Percentiles rank a stretch among this genome's conserved stretches.
Evolutionary conservation across 495 filamentous ascomycete genomes (phyloP).

Genomic region (Chaetomium fimeti): DNA sequence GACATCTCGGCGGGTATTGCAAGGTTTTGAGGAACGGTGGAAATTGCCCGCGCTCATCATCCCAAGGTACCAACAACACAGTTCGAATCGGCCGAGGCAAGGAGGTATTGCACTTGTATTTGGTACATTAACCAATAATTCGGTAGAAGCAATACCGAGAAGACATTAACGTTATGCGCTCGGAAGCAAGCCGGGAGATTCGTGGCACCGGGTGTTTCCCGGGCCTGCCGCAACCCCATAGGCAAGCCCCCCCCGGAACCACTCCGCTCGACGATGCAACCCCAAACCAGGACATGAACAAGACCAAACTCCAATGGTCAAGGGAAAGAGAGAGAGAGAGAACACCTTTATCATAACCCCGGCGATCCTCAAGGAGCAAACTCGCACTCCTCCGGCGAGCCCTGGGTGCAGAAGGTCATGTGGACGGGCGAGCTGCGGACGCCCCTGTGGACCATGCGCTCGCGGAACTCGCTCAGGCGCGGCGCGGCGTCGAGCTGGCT

Average conservation of each 20-base stretch:
- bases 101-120: too few species aligned
- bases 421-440: constrained; percentile 58
- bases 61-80: too few species aligned
- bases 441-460: constrained; percentile 65
- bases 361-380: constrained; percentile 11
- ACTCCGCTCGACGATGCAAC: neutral
- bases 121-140: too few species aligned
- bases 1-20: too few species aligned
- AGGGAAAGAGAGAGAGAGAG: neutral
- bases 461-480: constrained; percentile 66
- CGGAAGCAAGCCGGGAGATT: neutral
- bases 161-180: neutral
- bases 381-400: constrained; percentile 28
- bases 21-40: too few species aligned
- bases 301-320: neutral
- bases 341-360: neutral
- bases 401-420: constrained; percentile 55
- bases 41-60: too few species aligned
- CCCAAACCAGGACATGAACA: neutral
- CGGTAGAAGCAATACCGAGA: neutral
- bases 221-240: neutral
- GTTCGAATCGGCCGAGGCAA: too few species aligned
- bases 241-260: neutral
- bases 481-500: constrained; percentile 63
- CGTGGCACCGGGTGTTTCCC: neutral